Percentiles rank a stretch among this genome's conserved stretches.
Conservation (phyloP, 2,329 filamentous ascomycete species). For the Orbilia quercus region DNA sequence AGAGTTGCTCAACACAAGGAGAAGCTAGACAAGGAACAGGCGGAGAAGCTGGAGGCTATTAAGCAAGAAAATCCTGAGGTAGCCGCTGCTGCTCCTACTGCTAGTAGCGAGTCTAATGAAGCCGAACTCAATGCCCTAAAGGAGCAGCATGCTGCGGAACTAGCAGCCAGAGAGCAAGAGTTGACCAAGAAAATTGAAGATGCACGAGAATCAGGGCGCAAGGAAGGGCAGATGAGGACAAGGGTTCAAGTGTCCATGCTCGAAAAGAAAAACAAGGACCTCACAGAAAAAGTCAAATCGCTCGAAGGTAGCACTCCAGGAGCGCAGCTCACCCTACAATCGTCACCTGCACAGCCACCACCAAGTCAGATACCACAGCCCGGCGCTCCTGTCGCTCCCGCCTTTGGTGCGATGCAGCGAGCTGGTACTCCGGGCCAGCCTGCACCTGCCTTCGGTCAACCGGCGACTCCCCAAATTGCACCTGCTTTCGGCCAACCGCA, state of each 20-base stretch:
- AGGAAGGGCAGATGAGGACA: conserved; percentile 59
- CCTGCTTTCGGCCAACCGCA: conserved; percentile 53
- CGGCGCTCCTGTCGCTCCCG: conserved; percentile 44
- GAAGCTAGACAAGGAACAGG: conserved; percentile 68
- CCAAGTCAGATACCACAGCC: conserved; percentile 32
- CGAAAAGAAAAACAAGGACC: conserved; percentile 60
- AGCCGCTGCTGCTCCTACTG: conserved; percentile 58
- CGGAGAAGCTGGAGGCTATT: conserved; percentile 73
- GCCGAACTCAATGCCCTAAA: conserved; percentile 57
- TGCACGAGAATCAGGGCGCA: conserved; percentile 59
- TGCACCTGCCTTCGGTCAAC: conserved; percentile 38
- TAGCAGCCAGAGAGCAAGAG: conserved; percentile 40
- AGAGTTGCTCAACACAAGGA: conserved; percentile 69
- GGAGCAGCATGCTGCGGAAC: conserved; percentile 42
- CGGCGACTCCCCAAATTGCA: conserved; percentile 43
- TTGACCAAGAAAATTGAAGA: conserved; percentile 57
- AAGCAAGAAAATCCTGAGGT: conserved; percentile 69
- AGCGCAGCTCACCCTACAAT: conserved; percentile 44
- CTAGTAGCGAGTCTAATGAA: conserved; percentile 51
- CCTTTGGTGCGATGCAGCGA: conserved; percentile 42
- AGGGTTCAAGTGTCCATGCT: conserved; percentile 60
- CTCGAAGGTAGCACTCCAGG: conserved; percentile 49
- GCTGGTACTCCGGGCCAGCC: conserved; percentile 47
- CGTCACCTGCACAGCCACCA: conserved; percentile 35
- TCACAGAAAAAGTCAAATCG: conserved; percentile 59